Base-by-base conservation (phyloP, 2,329 filamentous ascomycete species). In the Aspergillus hortae region DNA sequence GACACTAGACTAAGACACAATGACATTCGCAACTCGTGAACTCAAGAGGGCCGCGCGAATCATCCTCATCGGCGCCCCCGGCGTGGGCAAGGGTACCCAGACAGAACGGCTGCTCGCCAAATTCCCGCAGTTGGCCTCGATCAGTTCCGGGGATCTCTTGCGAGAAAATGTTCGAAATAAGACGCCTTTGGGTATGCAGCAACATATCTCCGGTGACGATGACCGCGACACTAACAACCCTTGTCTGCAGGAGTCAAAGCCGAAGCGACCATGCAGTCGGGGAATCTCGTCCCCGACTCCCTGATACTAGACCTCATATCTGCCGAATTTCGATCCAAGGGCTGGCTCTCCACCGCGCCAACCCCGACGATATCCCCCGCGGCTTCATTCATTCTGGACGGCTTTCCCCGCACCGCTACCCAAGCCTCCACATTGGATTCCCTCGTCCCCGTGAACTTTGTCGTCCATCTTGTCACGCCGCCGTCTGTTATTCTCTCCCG, bases 81-180 rank as follows among this genome's bases (percentile, higher is more conserved):
- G 92, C 53, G 94, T 96, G 52, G 94, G 94, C 57, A 99, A 99
- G 73, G 94, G 92, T 57, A 99, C 94, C 3, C 94, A 99, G 77
- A 90, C 90, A 47, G 89, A 95, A 71, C 85, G 94, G 56, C 79
- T 99, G 56, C 85, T 97, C 61, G 79, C 86, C 61, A 85, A 89
- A 60, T 99, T 94, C 68, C 90, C 92, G 3, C 89, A 96, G 67
- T 79, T 99, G 44, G 88, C 90, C 48, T 87, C 91, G 15, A 92
- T 99, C 71, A 95, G 90, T 73, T 96, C 94, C 4, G 94, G 94
- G 55, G 92, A 99, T 72, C 78, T 99, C 14, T 77, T 99, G 53
- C 87, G 94, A 56, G 85, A 90, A 68, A 95, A 97, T 86, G 92
- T 99, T 66, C 88, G 94, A 74, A 86, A 85, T 52, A 84, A 86